Evolutionary conservation across 441 rosid species (phyloP), one percentile per base, ranked within the genome.

Genomic region (Iberis amara): DNA sequence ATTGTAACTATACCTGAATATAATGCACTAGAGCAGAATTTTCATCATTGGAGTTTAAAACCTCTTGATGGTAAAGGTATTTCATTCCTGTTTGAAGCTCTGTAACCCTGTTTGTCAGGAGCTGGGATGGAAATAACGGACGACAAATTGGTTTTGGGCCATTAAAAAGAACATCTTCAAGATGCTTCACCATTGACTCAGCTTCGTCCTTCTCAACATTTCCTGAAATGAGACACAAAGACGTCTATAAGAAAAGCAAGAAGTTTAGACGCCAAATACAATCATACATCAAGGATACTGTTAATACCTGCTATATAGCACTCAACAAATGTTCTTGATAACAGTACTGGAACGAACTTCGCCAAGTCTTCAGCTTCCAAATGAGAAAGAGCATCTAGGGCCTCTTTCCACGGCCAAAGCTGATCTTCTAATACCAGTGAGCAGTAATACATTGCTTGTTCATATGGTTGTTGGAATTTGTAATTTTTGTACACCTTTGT

Each of bases 391-490:
- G 75, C 76, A 65, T 85, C 90, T 47, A 83, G 81, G 55, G 67
- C 58, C 57, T 91, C 96, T 68, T 52, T 76, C 95, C 82, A 83
- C 5, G 85, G 81, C 86, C 85, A 82, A 42, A 76, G 63, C 39
- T 71, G 73, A 55, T 83, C 83, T 45, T 73, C 72, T 39, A 91
- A 76, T 42, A 91, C 66, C 55, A 85, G 65, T 27, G 78, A 80
- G 76, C 87, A 80, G 63, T 85, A 80, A 75, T 75, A 66, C 85
- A 76, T 81, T 43, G 94, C 95, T 70, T 83, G 95, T 53, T 80
- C 79, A 70, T 73, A 81, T 8, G 95, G 96, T 58, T 80, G 79
- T 54, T 66, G 83, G 70, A 83, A 87, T 69, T 83, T 87, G 45
- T 66, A 69, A 69, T 83, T 91, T 55, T 78, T 74, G 45, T 77